Evolutionary conservation across 176 grass and related monocot species (phyloP).

Genomic region (Eremochloa ophiuroides): DNA sequence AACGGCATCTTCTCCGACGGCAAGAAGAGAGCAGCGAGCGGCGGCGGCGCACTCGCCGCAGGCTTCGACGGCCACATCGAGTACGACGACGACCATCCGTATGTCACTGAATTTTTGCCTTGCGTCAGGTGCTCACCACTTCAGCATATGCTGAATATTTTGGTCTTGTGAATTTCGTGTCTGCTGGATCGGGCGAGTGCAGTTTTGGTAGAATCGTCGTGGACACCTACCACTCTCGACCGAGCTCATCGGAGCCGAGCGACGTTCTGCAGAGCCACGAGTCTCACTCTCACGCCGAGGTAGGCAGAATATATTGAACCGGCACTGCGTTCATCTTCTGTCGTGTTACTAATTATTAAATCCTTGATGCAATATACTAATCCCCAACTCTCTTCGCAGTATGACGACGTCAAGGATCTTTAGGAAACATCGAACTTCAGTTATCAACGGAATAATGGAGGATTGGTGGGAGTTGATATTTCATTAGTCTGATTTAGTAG

Average conservation of each 20-base stretch:
- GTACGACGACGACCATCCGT: not conserved
- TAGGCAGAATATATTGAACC: not conserved
- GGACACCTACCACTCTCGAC: not conserved
- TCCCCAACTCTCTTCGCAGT: not conserved
- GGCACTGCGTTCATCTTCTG: not conserved
- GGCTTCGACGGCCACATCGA: slow-evolving; percentile 8
- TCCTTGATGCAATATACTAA: not conserved
- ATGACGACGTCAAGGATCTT: not conserved
- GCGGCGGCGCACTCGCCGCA: not conserved
- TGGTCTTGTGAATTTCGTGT: not conserved
- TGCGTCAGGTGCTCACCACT: not conserved
- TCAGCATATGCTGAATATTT: not conserved
- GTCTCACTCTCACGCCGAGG: not conserved
- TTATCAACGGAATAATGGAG: not conserved
- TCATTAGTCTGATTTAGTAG: not conserved
- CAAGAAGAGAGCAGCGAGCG: not conserved
- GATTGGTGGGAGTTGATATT: not conserved
- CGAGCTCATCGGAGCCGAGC: not conserved
- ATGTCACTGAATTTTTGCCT: not conserved
- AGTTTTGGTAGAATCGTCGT: not conserved
- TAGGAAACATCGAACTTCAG: not conserved
- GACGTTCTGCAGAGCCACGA: not conserved
- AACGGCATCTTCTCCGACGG: slow-evolving; percentile 1
- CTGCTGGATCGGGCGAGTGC: not conserved
- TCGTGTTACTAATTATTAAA: not conserved